Conservation (phyloP, 2,329 filamentous ascomycete genomes). For the Alternaria alternata region DNA sequence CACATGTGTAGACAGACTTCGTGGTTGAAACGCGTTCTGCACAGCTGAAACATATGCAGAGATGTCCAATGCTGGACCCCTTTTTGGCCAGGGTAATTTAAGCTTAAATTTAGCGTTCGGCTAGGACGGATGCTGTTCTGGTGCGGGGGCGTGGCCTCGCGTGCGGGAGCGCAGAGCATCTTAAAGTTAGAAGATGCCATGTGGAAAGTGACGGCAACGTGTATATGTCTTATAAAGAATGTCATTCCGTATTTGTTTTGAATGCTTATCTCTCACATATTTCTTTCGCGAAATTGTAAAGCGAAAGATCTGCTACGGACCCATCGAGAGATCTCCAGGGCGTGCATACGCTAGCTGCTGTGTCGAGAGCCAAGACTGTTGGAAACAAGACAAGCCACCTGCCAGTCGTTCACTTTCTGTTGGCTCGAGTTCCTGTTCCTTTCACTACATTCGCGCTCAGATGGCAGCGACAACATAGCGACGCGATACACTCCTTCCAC, state of each 20-base stretch:
- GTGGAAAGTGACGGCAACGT: conserved; percentile 6
- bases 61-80: background rate
- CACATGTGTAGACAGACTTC: background rate
- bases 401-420: background rate
- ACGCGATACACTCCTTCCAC: conserved; percentile 6
- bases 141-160: conserved; percentile 20
- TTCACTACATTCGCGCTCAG: conserved; percentile 8
- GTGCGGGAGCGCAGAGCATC: conserved; percentile 1
- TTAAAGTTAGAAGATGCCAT: conserved; percentile 1
- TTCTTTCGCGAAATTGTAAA: background rate
- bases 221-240: background rate
- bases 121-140: conserved; percentile 15
- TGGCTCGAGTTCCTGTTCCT: conserved; percentile 8
- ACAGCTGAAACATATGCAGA: background rate
- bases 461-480: conserved; percentile 33
- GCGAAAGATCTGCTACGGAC: conserved; percentile 7
- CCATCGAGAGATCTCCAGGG: conserved; percentile 18
- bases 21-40: background rate
- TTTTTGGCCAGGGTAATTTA: conserved; percentile 22
- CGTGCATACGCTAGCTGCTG: conserved; percentile 25
- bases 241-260: background rate
- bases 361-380: conserved; percentile 34
- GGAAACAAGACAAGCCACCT: conserved; percentile 18
- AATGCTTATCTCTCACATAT: background rate
- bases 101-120: conserved; percentile 28